Evolutionary conservation across 768 basidiomycete genomes (phyloP).

Genomic region (Kwoniella sp.): DNA sequence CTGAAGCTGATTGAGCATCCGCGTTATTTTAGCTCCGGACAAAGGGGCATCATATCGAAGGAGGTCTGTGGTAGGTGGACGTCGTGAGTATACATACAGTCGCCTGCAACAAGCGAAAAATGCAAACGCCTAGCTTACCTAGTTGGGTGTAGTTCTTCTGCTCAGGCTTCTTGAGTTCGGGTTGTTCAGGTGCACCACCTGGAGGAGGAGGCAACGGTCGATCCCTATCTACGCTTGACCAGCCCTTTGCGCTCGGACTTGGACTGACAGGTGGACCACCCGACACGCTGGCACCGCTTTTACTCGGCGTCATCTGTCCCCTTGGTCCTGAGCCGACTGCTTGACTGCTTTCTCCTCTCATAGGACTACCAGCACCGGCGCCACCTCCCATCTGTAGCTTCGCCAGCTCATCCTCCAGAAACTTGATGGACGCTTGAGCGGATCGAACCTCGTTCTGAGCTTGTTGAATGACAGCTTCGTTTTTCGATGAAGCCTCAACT

Average conservation of each 20-base stretch:
- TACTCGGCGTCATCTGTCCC: slow-evolving; percentile 21
- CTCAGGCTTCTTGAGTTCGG: slow-evolving; percentile 19
- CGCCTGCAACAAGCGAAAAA: no score
- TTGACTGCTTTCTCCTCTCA: slow-evolving; percentile 19
- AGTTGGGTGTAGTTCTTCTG: slow-evolving; percentile 54
- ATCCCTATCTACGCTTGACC: slow-evolving; percentile 31
- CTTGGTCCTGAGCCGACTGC: background rate
- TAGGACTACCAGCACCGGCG: slow-evolving; percentile 21
- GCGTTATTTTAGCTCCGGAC: slow-evolving; percentile 91
- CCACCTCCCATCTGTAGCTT: slow-evolving; percentile 46
- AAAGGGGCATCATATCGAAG: slow-evolving; percentile 97
- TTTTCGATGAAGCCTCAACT: slow-evolving; percentile 52
- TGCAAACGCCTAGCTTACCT: slow-evolving; percentile 41
- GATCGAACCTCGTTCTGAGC: slow-evolving; percentile 55
- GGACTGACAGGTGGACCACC: slow-evolving; percentile 26
- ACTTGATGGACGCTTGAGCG: slow-evolving; percentile 53
- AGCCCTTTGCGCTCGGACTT: slow-evolving; percentile 32
- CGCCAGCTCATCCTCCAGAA: slow-evolving; percentile 54
- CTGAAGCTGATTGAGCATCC: slow-evolving; percentile 97
- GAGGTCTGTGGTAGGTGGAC: slow-evolving; percentile 65
- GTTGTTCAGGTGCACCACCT: slow-evolving; percentile 22
- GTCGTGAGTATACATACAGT: no score
- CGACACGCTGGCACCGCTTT: slow-evolving; percentile 9
- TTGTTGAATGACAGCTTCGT: slow-evolving; percentile 56
- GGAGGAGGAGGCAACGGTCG: slow-evolving; percentile 51